phyloP scores from a whole-genome alignment of 208 protist species.

The Zelonia costaricensis region DNA sequence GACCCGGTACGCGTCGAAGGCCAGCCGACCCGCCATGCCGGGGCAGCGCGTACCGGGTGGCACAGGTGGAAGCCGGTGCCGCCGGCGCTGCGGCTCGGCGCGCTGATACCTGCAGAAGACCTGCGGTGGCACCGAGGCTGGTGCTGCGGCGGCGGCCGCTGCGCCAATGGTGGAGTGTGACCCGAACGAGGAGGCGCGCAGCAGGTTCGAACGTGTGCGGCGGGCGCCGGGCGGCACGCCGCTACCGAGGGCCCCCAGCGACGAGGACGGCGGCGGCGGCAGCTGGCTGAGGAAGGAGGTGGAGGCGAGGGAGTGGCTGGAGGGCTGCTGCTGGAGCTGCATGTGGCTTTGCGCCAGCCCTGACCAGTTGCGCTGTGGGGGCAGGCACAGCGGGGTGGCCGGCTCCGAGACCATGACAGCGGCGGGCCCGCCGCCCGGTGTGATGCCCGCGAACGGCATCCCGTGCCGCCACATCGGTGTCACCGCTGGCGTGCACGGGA shows the following conservation, averaged over 20 bases:
- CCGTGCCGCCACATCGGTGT: conserved; percentile 5
- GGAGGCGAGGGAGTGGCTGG: conserved; percentile 9
- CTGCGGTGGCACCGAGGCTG: conserved; percentile 3
- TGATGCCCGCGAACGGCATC: neutral
- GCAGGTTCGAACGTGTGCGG: conserved; percentile 1
- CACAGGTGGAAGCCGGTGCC: conserved; percentile 1
- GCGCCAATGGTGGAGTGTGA: too few relatives aligned
- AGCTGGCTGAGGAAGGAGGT: conserved; percentile 7
- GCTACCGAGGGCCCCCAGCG: neutral
- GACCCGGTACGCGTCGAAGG: conserved; percentile 27
- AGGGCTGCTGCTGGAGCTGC: neutral
- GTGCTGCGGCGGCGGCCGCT: neutral
- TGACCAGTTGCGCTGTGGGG: conserved; percentile 5
- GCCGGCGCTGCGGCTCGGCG: conserved; percentile 17
- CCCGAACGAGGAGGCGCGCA: neutral
- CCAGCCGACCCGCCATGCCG: conserved; percentile 14
- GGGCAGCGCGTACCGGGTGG: conserved; percentile 21
- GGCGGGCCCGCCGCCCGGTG: too few relatives aligned
- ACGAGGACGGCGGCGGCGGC: neutral
- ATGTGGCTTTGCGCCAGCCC: neutral
- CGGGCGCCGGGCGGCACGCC: neutral
- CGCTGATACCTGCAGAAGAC: conserved; percentile 29
- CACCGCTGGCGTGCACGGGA: conserved; percentile 8
- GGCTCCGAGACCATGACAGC: conserved; percentile 16
- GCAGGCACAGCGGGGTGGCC: conserved; percentile 9